Evolutionary conservation across 177 flowering plant species (phyloP), one percentile per base, ranked within the genome.

Genomic region (Vitis hybrid): DNA sequence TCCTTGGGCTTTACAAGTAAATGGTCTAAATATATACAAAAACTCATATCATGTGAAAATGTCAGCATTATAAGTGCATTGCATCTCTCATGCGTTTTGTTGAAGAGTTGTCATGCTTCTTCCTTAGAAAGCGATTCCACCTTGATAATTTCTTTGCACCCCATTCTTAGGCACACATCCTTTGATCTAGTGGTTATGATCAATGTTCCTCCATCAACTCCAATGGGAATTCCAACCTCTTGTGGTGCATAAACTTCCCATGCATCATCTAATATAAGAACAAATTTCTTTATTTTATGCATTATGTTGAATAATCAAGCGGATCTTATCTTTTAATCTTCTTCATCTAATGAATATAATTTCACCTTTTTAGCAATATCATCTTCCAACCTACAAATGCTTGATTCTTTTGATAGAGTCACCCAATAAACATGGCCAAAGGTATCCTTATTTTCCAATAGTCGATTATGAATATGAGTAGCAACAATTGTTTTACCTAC

Each of bases 101-200:
- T 11, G 35, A 81, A 81, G 10, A 81, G 50, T 13, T 56, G 5
- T 74, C 65, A 70, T 0, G 78, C 61, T 35, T 75, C 78, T n/a
- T 60, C 67, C 8, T 54, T 21, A 0, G 46, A 18, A 56, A 75
- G 74, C 10, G 52, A 59, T 11, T 56, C 30, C 19, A 75, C 59
- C 57, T 62, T 51, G 51, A 75, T 46, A 2, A 2, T 12, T 6
- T 16, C n/a, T 52, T 72, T 6, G 12, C 75, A 72, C 1, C 40
- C 18, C 75, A 76, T 62, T 7, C 6, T 2, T 14, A 49, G 12
- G 11, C 75, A 76, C 15, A 63, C 66, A 15, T 63, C 52, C 52
- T 46, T 12, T 12, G 52, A 46, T 19, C 66, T 12, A 21, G 66
- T 63, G 3, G 66, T 63, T 14, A 63, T 11, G 13, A 63, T 18